Evolutionary conservation across 148 eudicot species (phyloP), one percentile per base, ranked within the genome.

Genomic region (Oxyria digyna): DNA sequence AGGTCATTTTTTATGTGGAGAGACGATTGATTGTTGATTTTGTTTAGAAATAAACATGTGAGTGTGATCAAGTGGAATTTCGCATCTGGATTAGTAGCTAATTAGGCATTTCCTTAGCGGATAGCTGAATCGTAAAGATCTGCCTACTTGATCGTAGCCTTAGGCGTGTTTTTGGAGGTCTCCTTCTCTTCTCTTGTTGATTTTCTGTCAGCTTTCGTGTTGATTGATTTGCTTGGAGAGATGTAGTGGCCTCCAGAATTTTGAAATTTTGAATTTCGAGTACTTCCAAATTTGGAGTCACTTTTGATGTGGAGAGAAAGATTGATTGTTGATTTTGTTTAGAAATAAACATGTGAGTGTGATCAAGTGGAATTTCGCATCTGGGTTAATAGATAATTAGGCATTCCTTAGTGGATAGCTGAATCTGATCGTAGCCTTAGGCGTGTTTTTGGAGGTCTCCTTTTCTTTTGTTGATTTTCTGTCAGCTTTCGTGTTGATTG

Each of bases 381-480:
- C n/a, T n/a, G n/a, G n/a, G n/a, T n/a, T n/a, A n/a, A n/a, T n/a
- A n/a, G n/a, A n/a, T n/a, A n/a, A n/a, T n/a, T n/a, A n/a, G 5
- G 5, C 2, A 33, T 2, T n/a, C n/a, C n/a, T n/a, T n/a, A n/a
- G n/a, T n/a, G n/a, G n/a, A n/a, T n/a, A 33, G 32, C 10, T 55
- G 1, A 11, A 13, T 27, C 23, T 54, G 62, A 24, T 54, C 62
- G 5, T 21, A 26, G 31, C 3, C 6, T 54, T 27, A 54, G 23
- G 32, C 12, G n/a, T n/a, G n/a, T n/a, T n/a, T n/a, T n/a, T n/a
- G n/a, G 94, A 92, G 98, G 98, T 90, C 67, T 62, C 40, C 12
- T 10, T 62, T 29, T 43, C 35, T 43, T 33, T 33, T 33, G 37
- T 33, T 33, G 37, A 33, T 33, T 33, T 33, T 33, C 37, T 33